These are phyloP conservation scores for Entrophospora sp. DNA, from an alignment of 192 early-diverging fungal genomes.

Conservation along the genomic window DNA sequence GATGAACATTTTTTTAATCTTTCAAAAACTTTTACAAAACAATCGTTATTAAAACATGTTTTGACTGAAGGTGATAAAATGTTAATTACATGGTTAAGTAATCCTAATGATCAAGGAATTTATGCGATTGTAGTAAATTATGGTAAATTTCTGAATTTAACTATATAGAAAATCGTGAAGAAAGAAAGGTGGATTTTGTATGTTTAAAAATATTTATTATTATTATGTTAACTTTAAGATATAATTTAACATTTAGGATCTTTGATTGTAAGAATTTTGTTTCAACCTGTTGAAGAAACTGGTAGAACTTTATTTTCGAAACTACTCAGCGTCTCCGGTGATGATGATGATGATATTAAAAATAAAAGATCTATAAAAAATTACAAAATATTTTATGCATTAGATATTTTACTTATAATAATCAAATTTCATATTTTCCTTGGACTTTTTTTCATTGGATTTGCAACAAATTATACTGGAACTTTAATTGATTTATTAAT, in stretches of 20 bases:
- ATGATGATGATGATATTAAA: slow-evolving; percentile 9
- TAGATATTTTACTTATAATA: slow-evolving; percentile 31
- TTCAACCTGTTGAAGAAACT: slow-evolving; percentile 91
- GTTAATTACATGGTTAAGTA: slow-evolving; percentile 58
- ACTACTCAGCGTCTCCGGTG: slow-evolving; percentile 31
- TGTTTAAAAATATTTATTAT: background rate
- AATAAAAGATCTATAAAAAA: no score
- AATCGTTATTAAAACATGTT: slow-evolving; percentile 87
- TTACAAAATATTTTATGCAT: slow-evolving; percentile 21
- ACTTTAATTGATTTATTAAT: slow-evolving; percentile 59
- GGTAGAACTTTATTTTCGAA: slow-evolving; percentile 77
- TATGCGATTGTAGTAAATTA: slow-evolving; percentile 85
- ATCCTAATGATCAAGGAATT: slow-evolving; percentile 54
- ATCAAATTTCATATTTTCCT: slow-evolving; percentile 64
- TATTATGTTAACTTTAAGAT: no score
- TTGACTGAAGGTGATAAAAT: slow-evolving; percentile 97
- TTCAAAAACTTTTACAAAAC: slow-evolving; percentile 66
- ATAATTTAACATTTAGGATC: slow-evolving; percentile 59
- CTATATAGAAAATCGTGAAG: no score
- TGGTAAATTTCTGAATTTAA: slow-evolving; percentile 51
- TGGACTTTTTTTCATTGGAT: slow-evolving; percentile 63
- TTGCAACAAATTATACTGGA: slow-evolving; percentile 78
- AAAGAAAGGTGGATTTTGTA: no score
- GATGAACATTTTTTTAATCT: slow-evolving; percentile 55
- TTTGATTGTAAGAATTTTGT: slow-evolving; percentile 78